Evolutionary conservation across 2,329 filamentous ascomycete species (phyloP).

Genomic region (Xylaria multiplex): DNA sequence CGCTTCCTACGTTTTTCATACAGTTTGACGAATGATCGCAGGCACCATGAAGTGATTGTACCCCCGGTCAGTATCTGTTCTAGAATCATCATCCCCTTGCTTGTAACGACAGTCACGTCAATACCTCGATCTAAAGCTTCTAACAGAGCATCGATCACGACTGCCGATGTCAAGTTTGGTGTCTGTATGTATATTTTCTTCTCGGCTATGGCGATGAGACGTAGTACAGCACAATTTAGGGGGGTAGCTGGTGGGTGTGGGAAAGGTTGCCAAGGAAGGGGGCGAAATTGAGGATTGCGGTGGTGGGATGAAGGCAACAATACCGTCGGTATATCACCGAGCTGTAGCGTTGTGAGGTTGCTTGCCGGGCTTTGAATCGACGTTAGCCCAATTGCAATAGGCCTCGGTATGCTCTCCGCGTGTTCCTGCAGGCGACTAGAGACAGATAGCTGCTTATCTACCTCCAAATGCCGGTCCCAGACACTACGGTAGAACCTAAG

Average conservation of each 20-base stretch:
- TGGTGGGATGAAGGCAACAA: conserved; percentile 81
- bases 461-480: conserved; percentile 64
- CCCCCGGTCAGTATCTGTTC: conserved; percentile 85
- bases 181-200: conserved; percentile 75
- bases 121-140: conserved; percentile 72
- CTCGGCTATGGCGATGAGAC: conserved; percentile 67
- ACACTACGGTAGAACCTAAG: conserved; percentile 73
- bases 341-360: conserved; percentile 33
- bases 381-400: conserved; percentile 31
- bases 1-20: conserved; percentile 54
- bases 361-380: conserved; percentile 42
- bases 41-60: conserved; percentile 74
- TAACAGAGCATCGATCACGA: conserved; percentile 70
- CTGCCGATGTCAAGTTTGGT: conserved; percentile 77
- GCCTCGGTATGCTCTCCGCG: conserved; percentile 6
- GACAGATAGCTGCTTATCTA: conserved; percentile 3
- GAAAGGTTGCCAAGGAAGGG: conserved; percentile 64
- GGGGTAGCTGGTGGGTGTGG: conserved; percentile 69
- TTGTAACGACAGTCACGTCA: conserved; percentile 73
- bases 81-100: conserved; percentile 75
- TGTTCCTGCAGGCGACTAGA: conserved; percentile 10
- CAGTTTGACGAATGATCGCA: conserved; percentile 67
- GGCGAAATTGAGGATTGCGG: conserved; percentile 71
- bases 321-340: conserved; percentile 60
- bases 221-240: conserved; percentile 72